Evolutionary conservation across 2,329 filamentous ascomycete species (phyloP), one percentile per base, ranked within the genome.

Genomic region (Stachybotrys chartarum): DNA sequence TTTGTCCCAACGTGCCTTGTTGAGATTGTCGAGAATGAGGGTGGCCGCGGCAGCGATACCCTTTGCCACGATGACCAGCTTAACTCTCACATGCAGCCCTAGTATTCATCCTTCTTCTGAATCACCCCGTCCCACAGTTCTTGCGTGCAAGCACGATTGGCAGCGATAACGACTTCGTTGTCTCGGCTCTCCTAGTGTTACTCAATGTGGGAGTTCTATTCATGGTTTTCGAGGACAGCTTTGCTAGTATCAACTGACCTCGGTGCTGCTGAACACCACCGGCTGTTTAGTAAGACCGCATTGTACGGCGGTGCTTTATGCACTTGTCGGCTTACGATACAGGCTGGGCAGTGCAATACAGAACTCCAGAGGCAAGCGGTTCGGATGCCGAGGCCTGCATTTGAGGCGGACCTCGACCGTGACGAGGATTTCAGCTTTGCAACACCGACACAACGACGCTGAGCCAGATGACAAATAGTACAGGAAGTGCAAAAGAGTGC

Each of bases 401-500:
- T 68, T 83, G 5, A 76, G 35, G 14, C 35, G 35, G 35, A 14
- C 14, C 14, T 42, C 3, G 14, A 14, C 35, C 3, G 5, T 42
- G 80, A 50, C 74, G 78, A 32, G 72, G 18, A 68, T 82, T 3
- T 70, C 83, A 12, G 61, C 63, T 35, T 78, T 78, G 59, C 78
- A 83, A 59, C 67, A 68, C 18, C 74, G 80, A n/a, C 71, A 71
- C 60, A 79, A 79, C 65, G 66, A 80, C 62, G 74, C 74, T 11
- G 71, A 76, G 44, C 70, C 79, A 45, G 81, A 83, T 63, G 80
- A 82, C 55, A 74, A 79, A 56, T 84, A 81, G 81, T 78, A 82
- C 56, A 74, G 75, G 12, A 72, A 73, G 58, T 73, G 79, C 3
- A 63, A 83, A 30, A 74, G 72, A 52, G 63, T 74, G 39, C 64